Conservation (phyloP, 495 filamentous ascomycete species). For the Copromyces sp. region DNA sequence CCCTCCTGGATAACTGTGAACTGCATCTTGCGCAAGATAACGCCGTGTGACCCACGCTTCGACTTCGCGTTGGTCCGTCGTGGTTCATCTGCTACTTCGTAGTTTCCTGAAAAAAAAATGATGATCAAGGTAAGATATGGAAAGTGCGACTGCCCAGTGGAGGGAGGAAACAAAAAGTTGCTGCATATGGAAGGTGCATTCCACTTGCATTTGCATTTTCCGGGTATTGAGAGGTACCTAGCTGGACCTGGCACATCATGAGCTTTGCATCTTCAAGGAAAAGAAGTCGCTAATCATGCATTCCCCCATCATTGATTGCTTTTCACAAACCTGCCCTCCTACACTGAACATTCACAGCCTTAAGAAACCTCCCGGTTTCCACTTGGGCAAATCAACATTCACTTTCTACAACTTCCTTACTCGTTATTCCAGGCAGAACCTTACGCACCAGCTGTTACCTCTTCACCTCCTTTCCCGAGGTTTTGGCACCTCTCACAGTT, state of each 20-base stretch:
- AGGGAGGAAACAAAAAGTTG: too few relatives aligned
- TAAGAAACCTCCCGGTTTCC: background rate
- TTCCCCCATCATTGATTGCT: too few relatives aligned
- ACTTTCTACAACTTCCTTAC: background rate
- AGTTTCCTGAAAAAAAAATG: background rate
- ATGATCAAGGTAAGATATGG: background rate
- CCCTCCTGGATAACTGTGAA: background rate
- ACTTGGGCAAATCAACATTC: background rate
- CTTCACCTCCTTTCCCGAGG: background rate
- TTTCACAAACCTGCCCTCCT: too few relatives aligned
- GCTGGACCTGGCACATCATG: too few relatives aligned
- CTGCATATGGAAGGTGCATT: too few relatives aligned
- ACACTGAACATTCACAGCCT: too few relatives aligned
- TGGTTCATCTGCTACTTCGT: background rate
- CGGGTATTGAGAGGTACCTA: too few relatives aligned
- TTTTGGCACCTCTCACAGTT: background rate
- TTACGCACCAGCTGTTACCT: background rate
- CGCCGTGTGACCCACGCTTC: background rate
- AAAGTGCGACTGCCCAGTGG: background rate
- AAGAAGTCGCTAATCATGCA: too few relatives aligned
- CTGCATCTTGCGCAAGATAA: background rate
- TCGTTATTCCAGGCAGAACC: background rate
- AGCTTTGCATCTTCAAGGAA: too few relatives aligned
- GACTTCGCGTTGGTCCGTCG: background rate
- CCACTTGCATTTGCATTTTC: too few relatives aligned